Evolutionary conservation across 2,329 filamentous ascomycete species (phyloP).

Genomic region (Leptosphaerulina australis): DNA sequence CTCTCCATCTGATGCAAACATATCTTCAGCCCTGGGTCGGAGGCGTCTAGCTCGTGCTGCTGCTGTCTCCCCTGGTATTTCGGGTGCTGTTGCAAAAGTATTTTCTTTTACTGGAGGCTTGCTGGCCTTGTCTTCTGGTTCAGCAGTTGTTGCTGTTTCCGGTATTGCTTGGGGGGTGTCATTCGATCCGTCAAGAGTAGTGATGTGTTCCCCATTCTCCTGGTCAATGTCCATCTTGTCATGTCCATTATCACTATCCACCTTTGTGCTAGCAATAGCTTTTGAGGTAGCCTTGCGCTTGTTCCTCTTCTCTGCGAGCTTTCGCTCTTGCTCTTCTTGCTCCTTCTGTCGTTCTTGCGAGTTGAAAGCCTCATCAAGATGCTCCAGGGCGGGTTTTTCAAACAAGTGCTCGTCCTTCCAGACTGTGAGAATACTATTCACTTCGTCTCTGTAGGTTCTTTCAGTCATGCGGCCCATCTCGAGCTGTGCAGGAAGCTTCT

Average conservation of each 20-base stretch:
- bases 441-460: constrained; percentile 55
- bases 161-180: constrained; percentile 9
- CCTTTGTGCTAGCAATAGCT: constrained; percentile 8
- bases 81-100: not conserved
- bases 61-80: constrained; percentile 41
- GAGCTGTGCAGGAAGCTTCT: constrained; percentile 71
- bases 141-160: not conserved
- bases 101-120: not conserved
- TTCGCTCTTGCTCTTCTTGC: constrained; percentile 68
- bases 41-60: constrained; percentile 44
- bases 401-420: constrained; percentile 46
- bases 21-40: constrained; percentile 48
- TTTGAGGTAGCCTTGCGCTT: constrained; percentile 26
- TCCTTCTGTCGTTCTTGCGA: constrained; percentile 49
- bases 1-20: constrained; percentile 47
- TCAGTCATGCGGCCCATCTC: constrained; percentile 81
- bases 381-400: constrained; percentile 33
- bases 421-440: constrained; percentile 42
- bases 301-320: constrained; percentile 59
- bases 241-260: constrained; percentile 22
- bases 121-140: constrained; percentile 1
- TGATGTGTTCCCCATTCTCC: constrained; percentile 10
- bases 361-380: constrained; percentile 41
- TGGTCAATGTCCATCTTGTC: constrained; percentile 30
- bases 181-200: constrained; percentile 10